Evolutionary conservation across 371 early-diverging fungal species (phyloP), one percentile per base, ranked within the genome.

Genomic region (Mortierella sp.): DNA sequence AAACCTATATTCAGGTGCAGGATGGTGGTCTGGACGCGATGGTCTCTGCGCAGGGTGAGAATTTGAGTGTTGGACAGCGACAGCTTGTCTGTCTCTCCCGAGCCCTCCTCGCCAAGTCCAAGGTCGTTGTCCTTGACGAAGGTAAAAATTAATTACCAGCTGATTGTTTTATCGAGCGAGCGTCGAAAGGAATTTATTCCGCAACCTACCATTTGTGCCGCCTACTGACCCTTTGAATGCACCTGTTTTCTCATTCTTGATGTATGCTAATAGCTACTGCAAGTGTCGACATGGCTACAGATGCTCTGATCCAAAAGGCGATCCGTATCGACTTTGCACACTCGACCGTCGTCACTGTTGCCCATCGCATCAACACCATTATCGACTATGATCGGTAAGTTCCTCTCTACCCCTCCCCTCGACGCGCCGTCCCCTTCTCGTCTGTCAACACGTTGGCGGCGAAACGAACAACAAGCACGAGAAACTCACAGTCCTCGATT

Each of bases 281-380:
- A 37, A 86, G 86, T 71, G 86, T 86, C 43, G 86, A 86, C 43
- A 76, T 86, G 79, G 86, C 82, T n/a, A 86, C 86, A 0, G 86
- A 86, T 69, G 77, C 86, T 5, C 51, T 86, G 44, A 86, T 86
- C 57, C 86, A 86, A 43, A 86, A 79, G 75, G 97, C 97, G 2
- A 97, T 99, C 74, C 96, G 98, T 26, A 78, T 87, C n/a, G 95
- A 96, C 87, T 98, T 98, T 76, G 89, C 90, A 24, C 84, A 96
- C 72, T 95, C 96, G 74, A 98, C 99, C 0, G 94, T 98, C 3
- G 78, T 99, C 61, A 97, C 97, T 3, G 98, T 99, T 90, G 98
- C 98, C 11, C 98, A 98, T 83, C 92, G 97, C 55, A 75, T 86
- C 71, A 86, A 86, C 70, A 86, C 86, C 43, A 86, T 86, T 40